Evolutionary conservation across 2,329 filamentous ascomycete genomes (phyloP), one percentile per base, ranked within the genome.

Genomic region (Ophiostoma himal-ulmi): DNA sequence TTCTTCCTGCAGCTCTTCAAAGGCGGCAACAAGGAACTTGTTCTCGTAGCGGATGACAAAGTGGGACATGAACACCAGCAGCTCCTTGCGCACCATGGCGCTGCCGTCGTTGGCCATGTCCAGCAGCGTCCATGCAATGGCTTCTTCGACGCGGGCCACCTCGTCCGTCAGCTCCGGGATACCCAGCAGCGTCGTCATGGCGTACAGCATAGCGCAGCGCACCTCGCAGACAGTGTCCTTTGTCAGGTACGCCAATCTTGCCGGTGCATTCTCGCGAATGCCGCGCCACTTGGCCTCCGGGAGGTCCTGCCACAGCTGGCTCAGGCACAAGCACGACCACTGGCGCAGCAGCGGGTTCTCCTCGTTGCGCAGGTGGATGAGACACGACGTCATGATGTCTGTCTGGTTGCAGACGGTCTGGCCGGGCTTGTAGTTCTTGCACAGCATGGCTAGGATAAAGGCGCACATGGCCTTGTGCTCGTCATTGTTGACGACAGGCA

Each of bases 391-490:
- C 83, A 98, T 94, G 73, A 98, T 89, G 74, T 97, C 94, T 0
- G 91, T 91, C 74, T 92, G 92, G 75, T 97, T 89, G 77, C 94
- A 97, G 13, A 97, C 94, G 68, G 90, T 90, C 79, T 97, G 94
- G 1, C 94, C 95, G 73, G 95, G 92, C 74, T 90, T 91, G 79
- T 97, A 97, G 73, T 91, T 91, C 78, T 95, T 96, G 86, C 95
- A 99, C 73, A 99, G 93, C 86, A 97, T 96, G 36, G 94, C 91
- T 60, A 98, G 88, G 73, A 99, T 97, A 78, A 99, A 99, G 1
- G 95, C 94, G 78, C 95, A 98, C 95, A 99, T 99, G 62, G 95
- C 95, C 77, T 96, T 93, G 82, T 99, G 95, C 80, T 98, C 95
- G 75, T 93, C 92, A 70, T 89, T 89, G 77, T 97, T 96, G 44